Percentiles rank a stretch among this genome's conserved stretches.
Conservation (phyloP, 2,329 filamentous ascomycete genomes). For the Aureobasidium sp. region DNA sequence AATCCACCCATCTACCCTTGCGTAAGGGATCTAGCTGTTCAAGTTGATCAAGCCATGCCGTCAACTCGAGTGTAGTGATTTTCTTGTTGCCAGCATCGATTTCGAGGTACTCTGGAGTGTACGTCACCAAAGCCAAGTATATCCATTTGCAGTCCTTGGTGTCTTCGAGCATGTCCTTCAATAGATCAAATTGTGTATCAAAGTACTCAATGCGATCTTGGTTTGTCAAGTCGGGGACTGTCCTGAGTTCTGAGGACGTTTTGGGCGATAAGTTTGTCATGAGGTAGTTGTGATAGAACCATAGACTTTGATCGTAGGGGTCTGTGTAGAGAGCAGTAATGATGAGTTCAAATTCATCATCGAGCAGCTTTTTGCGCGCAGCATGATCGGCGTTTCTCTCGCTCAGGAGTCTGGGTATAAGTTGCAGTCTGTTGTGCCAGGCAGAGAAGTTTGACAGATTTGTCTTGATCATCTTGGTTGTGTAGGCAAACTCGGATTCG, state of each 20-base stretch:
- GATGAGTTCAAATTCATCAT: slow-evolving; percentile 69
- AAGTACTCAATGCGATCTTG: slow-evolving; percentile 61
- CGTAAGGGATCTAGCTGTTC: slow-evolving; percentile 67
- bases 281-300: slow-evolving; percentile 92
- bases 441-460: slow-evolving; percentile 95
- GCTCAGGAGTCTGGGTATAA: slow-evolving; percentile 68
- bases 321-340: slow-evolving; percentile 77
- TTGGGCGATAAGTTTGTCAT: slow-evolving; percentile 57
- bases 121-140: slow-evolving; percentile 77
- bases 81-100: slow-evolving; percentile 33
- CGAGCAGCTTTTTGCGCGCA: slow-evolving; percentile 61
- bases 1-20: slow-evolving; percentile 66
- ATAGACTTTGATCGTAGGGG: slow-evolving; percentile 89
- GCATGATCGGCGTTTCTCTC: slow-evolving; percentile 60
- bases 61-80: slow-evolving; percentile 41
- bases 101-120: slow-evolving; percentile 56
- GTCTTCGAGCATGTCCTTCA: slow-evolving; percentile 60
- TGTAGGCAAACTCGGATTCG: slow-evolving; percentile 80
- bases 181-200: slow-evolving; percentile 62
- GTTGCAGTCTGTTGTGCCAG: slow-evolving; percentile 83
- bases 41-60: slow-evolving; percentile 54
- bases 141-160: slow-evolving; percentile 78
- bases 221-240: slow-evolving; percentile 56
- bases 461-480: slow-evolving; percentile 75
- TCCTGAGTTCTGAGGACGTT: slow-evolving; percentile 46